phyloP scores from a whole-genome alignment of 2,329 filamentous ascomycete species.

The Hypocrella siamensis region DNA sequence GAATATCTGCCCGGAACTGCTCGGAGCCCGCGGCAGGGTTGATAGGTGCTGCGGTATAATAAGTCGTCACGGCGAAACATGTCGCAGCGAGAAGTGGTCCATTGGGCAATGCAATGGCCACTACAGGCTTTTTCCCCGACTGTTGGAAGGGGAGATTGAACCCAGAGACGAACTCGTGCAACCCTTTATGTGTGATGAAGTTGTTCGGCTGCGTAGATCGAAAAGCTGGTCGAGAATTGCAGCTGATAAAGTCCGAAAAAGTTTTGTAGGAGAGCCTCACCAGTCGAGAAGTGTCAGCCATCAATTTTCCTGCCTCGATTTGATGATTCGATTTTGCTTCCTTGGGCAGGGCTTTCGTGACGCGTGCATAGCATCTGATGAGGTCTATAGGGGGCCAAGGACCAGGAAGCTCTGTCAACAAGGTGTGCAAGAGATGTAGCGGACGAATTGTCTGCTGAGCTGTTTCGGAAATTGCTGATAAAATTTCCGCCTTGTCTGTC shows the following conservation, averaged over 20 bases:
- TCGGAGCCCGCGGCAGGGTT: constrained; percentile 30
- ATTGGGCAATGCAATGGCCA: constrained; percentile 36
- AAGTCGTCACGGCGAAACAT: constrained; percentile 30
- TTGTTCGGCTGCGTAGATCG: constrained; percentile 9
- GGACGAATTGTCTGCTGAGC: constrained; percentile 8
- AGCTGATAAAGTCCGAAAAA: constrained; percentile 20
- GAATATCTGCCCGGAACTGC: constrained; percentile 34
- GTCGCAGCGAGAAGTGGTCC: constrained; percentile 35
- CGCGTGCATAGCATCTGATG: constrained; percentile 17
- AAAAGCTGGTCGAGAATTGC: constrained; percentile 13
- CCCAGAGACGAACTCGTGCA: constrained; percentile 15
- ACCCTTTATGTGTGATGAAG: constrained; percentile 15
- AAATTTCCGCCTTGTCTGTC: constrained; percentile 7
- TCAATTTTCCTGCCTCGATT: constrained; percentile 4
- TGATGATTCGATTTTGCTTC: constrained; percentile 13
- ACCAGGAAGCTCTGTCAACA: constrained; percentile 11
- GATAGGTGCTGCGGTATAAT: constrained; percentile 36
- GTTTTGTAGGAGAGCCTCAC: constrained; percentile 18
- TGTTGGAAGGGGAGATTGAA: constrained; percentile 15
- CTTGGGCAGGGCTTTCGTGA: constrained; percentile 21
- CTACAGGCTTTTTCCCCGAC: constrained; percentile 19
- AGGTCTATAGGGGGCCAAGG: constrained; percentile 14
- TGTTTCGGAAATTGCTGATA: constrained; percentile 9
- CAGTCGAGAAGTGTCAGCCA: constrained; percentile 8
- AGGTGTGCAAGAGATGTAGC: constrained; percentile 10